Conservation (phyloP, 345 rosid genomes). For the Ailanthus altissimus region DNA sequence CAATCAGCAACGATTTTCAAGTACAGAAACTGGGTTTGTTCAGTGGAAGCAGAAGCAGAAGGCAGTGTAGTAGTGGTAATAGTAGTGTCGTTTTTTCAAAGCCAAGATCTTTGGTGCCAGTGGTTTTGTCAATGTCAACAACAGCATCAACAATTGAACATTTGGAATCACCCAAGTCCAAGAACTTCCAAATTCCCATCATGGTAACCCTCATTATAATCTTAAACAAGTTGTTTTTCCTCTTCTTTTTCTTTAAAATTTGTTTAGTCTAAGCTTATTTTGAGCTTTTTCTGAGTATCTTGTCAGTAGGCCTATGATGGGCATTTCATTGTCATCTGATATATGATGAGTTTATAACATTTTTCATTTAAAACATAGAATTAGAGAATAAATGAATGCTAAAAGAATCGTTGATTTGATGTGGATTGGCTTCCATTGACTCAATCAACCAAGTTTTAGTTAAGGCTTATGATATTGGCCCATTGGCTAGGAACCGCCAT, state of each 20-base stretch:
- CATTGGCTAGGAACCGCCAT: background rate
- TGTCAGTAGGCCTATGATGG: background rate
- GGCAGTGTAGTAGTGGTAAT: background rate
- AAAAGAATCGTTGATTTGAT: background rate
- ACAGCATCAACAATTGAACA: slow-evolving; percentile 22
- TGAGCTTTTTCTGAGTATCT: background rate
- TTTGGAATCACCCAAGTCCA: slow-evolving; percentile 27
- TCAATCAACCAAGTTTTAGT: background rate
- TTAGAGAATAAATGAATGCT: background rate
- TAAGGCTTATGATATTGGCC: background rate
- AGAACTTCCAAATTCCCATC: slow-evolving; percentile 39
- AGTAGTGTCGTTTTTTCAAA: slow-evolving; percentile 6
- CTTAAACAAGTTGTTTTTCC: background rate
- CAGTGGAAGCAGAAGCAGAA: slow-evolving; percentile 5
- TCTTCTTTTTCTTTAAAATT: background rate
- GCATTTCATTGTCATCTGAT: background rate
- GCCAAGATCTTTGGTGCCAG: slow-evolving; percentile 15
- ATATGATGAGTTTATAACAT: background rate
- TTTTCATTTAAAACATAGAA: background rate
- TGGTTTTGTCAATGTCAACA: slow-evolving; percentile 39
- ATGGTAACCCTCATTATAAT: slow-evolving; percentile 31
- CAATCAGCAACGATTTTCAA: slow-evolving; percentile 7
- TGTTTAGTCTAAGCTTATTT: background rate
- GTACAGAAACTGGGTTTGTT: slow-evolving; percentile 13
- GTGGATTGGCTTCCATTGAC: background rate